Evolutionary conservation across 176 grass and related monocot species (phyloP), one percentile per base, ranked within the genome.

Genomic region (Puya raimondii): DNA sequence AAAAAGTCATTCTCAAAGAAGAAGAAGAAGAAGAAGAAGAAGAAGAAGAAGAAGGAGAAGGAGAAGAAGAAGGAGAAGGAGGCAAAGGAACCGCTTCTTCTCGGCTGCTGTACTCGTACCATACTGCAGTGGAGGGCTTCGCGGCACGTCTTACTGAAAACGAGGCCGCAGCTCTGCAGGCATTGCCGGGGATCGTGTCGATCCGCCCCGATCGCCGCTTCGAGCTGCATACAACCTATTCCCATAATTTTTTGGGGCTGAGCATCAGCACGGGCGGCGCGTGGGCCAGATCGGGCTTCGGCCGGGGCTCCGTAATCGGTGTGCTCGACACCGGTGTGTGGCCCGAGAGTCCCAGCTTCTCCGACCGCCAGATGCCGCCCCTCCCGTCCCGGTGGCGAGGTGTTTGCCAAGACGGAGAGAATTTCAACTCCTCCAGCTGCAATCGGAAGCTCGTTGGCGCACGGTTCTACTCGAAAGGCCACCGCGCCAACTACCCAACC

Each of bases 241-340:
- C 92, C 11, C 86, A 89, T 79, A 79, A 54, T 7, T 96, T 96
- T 78, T 56, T 96, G 65, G 92, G 92, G 42, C 79, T 92, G 64
- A 81, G 79, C 68, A 86, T 87, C 50, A 80, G 76, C 47, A 67
- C 81, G 4, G 66, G 56, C 42, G 88, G 88, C 1, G 73, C 76
- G 15, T 96, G 92, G 92, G 79, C 84, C 0, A 80, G 78, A 68
- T 80, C 88, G 0, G 74, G 84, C 11, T 92, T 74, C 29, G 92
- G 92, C 47, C 83, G 58, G 11, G 84, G 86, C 20, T 23, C 69
- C 68, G 83, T 96, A 68, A 27, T 96, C 52, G 92, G 92, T 15
- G 92, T 96, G 49, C 88, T 96, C 70, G 92, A 96, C 64, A 96
- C 92, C 12, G 92, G 88, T 26, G 88, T 96, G 10, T 96, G 92